A percentile compares a stretch with the other conserved stretches of the same genome.
Evolutionary conservation across 2,329 filamentous ascomycete species (phyloP).

Genomic region (Pestalotiopsis sp.): DNA sequence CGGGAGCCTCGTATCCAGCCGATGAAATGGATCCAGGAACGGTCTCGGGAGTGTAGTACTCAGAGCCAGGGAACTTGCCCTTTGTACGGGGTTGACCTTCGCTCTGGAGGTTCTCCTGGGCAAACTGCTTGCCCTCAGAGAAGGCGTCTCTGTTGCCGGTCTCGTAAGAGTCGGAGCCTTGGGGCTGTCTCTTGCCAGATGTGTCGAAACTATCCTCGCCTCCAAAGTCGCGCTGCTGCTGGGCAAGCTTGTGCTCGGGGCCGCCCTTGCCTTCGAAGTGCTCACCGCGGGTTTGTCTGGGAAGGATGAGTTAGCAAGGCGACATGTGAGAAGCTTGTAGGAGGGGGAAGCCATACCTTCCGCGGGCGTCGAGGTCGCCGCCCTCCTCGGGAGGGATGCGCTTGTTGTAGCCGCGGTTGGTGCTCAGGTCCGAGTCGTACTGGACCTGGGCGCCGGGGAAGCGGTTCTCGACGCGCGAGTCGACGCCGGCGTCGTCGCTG

Average conservation of each 20-base stretch:
- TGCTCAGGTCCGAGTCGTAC: constrained; percentile 45
- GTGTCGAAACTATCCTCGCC: constrained; percentile 38
- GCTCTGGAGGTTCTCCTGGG: constrained; percentile 39
- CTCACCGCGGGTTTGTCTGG: constrained; percentile 45
- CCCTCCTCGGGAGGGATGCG: constrained; percentile 48
- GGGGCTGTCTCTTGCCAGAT: not conserved
- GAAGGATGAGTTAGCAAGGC: constrained; percentile 15
- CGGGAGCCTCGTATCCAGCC: constrained; percentile 42
- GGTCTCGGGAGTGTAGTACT: constrained; percentile 43
- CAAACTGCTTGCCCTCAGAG: constrained; percentile 38
- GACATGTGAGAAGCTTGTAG: not conserved
- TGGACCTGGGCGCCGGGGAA: constrained; percentile 44
- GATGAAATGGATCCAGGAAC: constrained; percentile 45
- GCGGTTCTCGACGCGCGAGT: constrained; percentile 42
- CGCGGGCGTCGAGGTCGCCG: constrained; percentile 44
- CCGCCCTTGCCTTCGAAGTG: constrained; percentile 47
- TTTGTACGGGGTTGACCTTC: constrained; percentile 36
- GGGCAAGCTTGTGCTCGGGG: constrained; percentile 40
- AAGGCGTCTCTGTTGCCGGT: constrained; percentile 28
- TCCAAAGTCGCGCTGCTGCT: constrained; percentile 30
- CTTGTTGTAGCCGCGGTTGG: constrained; percentile 48
- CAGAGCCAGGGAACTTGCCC: constrained; percentile 40
- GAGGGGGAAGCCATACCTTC: constrained; percentile 45
- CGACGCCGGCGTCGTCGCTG: constrained; percentile 45
- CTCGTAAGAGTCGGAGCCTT: constrained; percentile 11